A percentile compares a stretch with the other conserved stretches of the same genome.
These are phyloP conservation scores for Pseudonectria foliicola DNA, from an alignment of 2,329 filamentous ascomycete genomes.

Conservation along the genomic window DNA sequence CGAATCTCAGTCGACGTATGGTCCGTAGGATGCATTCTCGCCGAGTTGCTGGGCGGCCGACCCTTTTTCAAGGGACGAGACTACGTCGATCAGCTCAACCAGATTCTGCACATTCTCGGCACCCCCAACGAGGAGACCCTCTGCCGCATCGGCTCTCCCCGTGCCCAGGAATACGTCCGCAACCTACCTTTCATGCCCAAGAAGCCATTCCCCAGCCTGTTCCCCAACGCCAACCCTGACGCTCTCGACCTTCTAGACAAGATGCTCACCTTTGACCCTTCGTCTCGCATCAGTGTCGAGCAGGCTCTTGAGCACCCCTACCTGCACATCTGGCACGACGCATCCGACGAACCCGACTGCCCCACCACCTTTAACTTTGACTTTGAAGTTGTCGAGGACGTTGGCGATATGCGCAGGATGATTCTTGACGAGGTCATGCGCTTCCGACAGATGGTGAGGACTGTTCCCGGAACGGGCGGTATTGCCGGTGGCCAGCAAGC, in stretches of 20 bases:
- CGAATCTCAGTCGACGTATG: conserved; percentile 77
- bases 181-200: conserved; percentile 95
- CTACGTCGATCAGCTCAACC: conserved; percentile 98
- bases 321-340: conserved; percentile 96
- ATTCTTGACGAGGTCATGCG: conserved; percentile 89
- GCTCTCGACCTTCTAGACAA: conserved; percentile 91
- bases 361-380: conserved; percentile 95
- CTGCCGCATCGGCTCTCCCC: conserved; percentile 84
- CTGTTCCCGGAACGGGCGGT: conserved; percentile 34
- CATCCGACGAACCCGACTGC: conserved; percentile 89
- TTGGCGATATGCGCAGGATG: conserved; percentile 92
- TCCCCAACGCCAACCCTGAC: conserved; percentile 92
- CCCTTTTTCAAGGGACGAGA: conserved; percentile 99
- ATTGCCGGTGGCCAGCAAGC: conserved; percentile 29
- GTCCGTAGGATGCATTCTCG: conserved; percentile 97
- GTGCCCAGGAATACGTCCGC: conserved; percentile 96
- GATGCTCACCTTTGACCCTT: conserved; percentile 97
- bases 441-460: conserved; percentile 64
- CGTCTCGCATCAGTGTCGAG: conserved; percentile 87
- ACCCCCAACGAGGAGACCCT: conserved; percentile 95
- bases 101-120: conserved; percentile 95
- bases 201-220: conserved; percentile 79
- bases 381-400: conserved; percentile 95
- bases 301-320: conserved; percentile 94
- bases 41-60: conserved; percentile 88